Percentiles rank a stretch among this genome's conserved stretches.
phyloP scores from a whole-genome alignment of 768 basidiomycete species.

The Russula griseocarnosa region DNA sequence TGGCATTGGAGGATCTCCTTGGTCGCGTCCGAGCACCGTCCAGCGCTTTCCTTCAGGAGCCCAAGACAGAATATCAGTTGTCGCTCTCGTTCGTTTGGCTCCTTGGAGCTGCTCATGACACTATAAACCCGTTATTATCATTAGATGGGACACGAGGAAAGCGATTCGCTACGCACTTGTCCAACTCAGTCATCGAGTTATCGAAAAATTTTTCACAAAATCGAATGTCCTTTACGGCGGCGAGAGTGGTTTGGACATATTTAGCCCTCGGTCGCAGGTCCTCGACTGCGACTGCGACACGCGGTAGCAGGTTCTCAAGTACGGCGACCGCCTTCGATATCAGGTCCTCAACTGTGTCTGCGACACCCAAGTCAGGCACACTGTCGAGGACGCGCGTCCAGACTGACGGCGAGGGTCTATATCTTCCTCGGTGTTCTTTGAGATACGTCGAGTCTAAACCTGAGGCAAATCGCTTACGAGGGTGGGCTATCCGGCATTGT shows the following conservation, averaged over 20 bases:
- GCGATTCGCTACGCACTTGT: slow-evolving; percentile 14
- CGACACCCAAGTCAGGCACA: background rate
- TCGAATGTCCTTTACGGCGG: slow-evolving; percentile 18
- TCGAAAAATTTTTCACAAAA: slow-evolving; percentile 19
- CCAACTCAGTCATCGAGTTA: slow-evolving; percentile 9
- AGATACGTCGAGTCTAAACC: background rate
- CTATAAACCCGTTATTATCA: background rate
- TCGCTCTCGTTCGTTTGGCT: slow-evolving; percentile 6
- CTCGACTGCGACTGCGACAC: background rate
- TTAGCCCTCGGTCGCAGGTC: background rate
- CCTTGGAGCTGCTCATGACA: background rate
- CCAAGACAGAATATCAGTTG: slow-evolving; percentile 1
- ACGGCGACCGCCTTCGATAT: no score
- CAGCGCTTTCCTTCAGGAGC: slow-evolving; percentile 1
- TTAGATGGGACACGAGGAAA: background rate
- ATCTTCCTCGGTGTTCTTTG: slow-evolving; percentile 12
- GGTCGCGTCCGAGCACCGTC: slow-evolving; percentile 13
- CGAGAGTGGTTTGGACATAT: slow-evolving; percentile 10
- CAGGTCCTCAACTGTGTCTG: no score
- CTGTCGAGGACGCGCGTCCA: slow-evolving; percentile 10
- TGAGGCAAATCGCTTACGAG: slow-evolving; percentile 12
- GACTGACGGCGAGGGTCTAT: slow-evolving; percentile 9
- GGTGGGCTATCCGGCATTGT: slow-evolving; percentile 10
- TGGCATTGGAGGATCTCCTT: slow-evolving; percentile 17
- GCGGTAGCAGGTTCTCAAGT: no score